Base-by-base conservation (phyloP, 1,284 basidiomycete species). In the Cutaneotrichosporon spelunceum region DNA sequence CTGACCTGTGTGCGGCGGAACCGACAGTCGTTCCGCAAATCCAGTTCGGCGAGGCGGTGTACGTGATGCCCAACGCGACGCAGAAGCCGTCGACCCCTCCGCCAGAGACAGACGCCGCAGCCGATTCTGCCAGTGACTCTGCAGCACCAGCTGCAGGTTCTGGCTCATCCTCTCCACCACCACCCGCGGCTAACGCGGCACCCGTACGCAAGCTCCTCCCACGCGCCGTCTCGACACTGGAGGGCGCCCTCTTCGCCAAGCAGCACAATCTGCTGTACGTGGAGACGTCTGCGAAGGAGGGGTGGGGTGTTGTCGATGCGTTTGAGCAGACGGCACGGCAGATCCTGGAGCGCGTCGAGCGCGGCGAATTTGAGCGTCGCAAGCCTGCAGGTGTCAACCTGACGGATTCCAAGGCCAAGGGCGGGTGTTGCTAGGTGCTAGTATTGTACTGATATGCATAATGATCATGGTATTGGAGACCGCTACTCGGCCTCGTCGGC, bases 271-370 rank as follows among this genome's bases (percentile, higher is more conserved):
- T 78, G 61, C 58, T 78, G 16, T 78, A 76, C 57, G 72, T 78
- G 53, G 76, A 78, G 61, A 78, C 76, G 24, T 67, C 63, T 9
- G 76, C 76, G 1, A 78, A 78, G 60, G 73, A 76, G 57, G 76
- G 76, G 2, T 75, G 74, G 76, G 70, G 70, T 21, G 76, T 78
- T 10, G 72, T 70, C 4, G 71, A 74, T 29, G 76, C 76, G 9
- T 78, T 78, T 44, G 74, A 75, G 63, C 66, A 71, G 68, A 76
- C 74, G 6, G 76, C 76, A n/a, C 68, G 70, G 55, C 72, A 76
- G 64, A 72, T 73, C 6, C 62, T 78, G 56, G 65, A 65, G 23
- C 66, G 70, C n/a, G 68, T 73, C 13, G 58, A 63, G 55, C 66
- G 65, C 21, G 70, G 65, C 24, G 68, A 72, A 45, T 52, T 72